Evolutionary conservation across 179 eudicot genomes (phyloP), one percentile per base, ranked within the genome.

Genomic region (Corrigiola litoralis): DNA sequence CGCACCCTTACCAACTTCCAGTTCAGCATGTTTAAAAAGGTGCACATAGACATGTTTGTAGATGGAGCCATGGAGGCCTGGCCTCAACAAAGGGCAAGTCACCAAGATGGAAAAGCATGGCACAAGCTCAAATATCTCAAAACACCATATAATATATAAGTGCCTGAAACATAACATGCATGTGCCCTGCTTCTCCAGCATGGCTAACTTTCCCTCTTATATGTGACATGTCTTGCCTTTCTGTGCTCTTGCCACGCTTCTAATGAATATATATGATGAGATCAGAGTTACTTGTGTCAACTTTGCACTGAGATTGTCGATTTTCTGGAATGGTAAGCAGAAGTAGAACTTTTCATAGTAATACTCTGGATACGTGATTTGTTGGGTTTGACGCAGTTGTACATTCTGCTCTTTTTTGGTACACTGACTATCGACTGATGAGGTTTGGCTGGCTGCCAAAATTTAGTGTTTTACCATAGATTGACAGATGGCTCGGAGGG

Each of bases 141-240:
- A 8, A 41, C 60, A 49, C 27, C 20, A 40, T 11, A 28, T 29
- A 4, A 11, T 11, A 13, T 49, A 3, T 14, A 16, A 17, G 32
- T 16, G 40, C 18, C 8, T 34, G 49, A 7, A 47, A 46, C 34
- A 24, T 45, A 56, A 68, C 23, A 74, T 50, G 78, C 78, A 74
- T 74, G 78, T 74, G 65, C 74, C 78, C 78, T 74, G 78, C 78
- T 74, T 74, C 78, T 69, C 78, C 74, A 74, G 9, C 74, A 47
- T 46, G 78, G 74, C 74, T 74, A 63, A 59, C 55, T 63, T 68
- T 34, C 45, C 55, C 73, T 54, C 46, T 61, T 36, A 31, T 36
- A 25, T 6, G 34, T 41, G 5, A 24, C 45, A 37, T 31, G 27
- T 8, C 49, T 36, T n/a, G 18, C 5, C 16, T 24, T 38, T 27